Base-by-base conservation (phyloP, 1,284 basidiomycete species). In the Cutaneotrichosporon sp. region DNA sequence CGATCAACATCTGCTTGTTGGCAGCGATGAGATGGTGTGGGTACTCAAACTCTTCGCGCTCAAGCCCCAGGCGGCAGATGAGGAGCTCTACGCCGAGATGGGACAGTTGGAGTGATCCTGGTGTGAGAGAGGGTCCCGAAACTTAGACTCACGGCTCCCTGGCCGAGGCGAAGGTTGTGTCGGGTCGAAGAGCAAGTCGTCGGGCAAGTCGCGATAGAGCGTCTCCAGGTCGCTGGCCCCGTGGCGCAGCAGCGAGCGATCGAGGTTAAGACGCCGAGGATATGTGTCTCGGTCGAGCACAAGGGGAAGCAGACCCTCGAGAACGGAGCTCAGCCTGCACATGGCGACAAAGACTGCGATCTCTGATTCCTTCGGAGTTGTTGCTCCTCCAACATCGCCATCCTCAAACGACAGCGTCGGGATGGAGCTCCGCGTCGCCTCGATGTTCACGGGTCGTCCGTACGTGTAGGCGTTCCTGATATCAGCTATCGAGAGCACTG, bases 401-500 rank as follows among this genome's bases (percentile, higher is more conserved):
- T 66, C 65, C n/a, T 64, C 67, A 31, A 61, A 53, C n/a, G 62
- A 66, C 3, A 66, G 31, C 0, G 62, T 61, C 0, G 64, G 67
- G 18, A 66, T 69, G 2, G 52, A 47, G 13, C 58, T 57, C 1
- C 62, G 30, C 5, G 57, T 31, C 4, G 58, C 32, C 30, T 65
- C 62, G 18, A 69, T 62, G 56, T 66, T 69, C 36, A 65, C 51
- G 0, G 67, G 67, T 1, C 67, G 67, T 4, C 67, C 67, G 26
- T 66, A 69, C 26, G 65, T 69, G 62, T 66, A 69, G 31, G 67
- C 53, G 50, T 69, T 69, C 66, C 62, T 61, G 42, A 21, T 13
- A 21, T 62, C 26, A 58, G 47, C 36, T 18, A 13, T 5, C 14
- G 9, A 3, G 34, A 13, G 8, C 16, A 10, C n/a, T 2, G 6